Percentiles rank a stretch among this genome's conserved stretches.
These are phyloP conservation scores for Macrocybe gigantea DNA, from an alignment of 768 basidiomycete genomes.

Conservation along the genomic window DNA sequence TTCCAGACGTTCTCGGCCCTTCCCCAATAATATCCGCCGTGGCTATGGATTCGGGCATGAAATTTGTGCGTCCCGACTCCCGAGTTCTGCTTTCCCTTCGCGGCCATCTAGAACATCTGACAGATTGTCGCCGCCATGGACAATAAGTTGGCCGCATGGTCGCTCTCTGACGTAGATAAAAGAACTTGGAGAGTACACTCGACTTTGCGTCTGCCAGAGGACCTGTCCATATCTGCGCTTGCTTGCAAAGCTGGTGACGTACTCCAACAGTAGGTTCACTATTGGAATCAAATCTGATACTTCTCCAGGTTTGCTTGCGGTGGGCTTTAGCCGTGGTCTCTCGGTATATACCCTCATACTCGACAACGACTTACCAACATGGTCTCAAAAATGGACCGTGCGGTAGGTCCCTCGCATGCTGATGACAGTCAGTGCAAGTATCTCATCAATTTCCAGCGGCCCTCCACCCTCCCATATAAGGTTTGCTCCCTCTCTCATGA, in stretches of 20 bases:
- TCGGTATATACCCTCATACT: conserved; percentile 74
- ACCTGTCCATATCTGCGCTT: conserved; percentile 49
- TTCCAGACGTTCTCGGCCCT: conserved; percentile 49
- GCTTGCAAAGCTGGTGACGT: conserved; percentile 23
- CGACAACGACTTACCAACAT: conserved; percentile 78
- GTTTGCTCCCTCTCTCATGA: conserved; percentile 74
- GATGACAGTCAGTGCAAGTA: conserved; percentile 2
- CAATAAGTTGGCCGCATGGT: conserved; percentile 71
- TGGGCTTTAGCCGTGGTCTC: conserved; percentile 54
- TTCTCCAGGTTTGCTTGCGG: conserved; percentile 63
- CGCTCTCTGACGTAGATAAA: conserved; percentile 57
- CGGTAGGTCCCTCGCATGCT: conserved; percentile 34
- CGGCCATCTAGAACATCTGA: conserved; percentile 10
- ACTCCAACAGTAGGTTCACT: too few relatives aligned
- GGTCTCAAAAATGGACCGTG: conserved; percentile 74
- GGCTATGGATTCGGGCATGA: conserved; percentile 73
- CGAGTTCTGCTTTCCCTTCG: conserved; percentile 5
- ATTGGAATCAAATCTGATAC: conserved; percentile 60
- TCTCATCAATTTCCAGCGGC: conserved; percentile 27
- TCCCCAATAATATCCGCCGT: conserved; percentile 50
- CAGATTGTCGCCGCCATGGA: conserved; percentile 74
- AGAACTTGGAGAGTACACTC: conserved; percentile 79
- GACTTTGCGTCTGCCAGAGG: conserved; percentile 59
- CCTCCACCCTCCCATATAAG: conserved; percentile 44
- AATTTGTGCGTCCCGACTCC: conserved; percentile 51